Percentiles rank a stretch among this genome's conserved stretches.
Conservation (phyloP, 2,329 filamentous ascomycete species). For the Phaeosphaeriaceae sp. region DNA sequence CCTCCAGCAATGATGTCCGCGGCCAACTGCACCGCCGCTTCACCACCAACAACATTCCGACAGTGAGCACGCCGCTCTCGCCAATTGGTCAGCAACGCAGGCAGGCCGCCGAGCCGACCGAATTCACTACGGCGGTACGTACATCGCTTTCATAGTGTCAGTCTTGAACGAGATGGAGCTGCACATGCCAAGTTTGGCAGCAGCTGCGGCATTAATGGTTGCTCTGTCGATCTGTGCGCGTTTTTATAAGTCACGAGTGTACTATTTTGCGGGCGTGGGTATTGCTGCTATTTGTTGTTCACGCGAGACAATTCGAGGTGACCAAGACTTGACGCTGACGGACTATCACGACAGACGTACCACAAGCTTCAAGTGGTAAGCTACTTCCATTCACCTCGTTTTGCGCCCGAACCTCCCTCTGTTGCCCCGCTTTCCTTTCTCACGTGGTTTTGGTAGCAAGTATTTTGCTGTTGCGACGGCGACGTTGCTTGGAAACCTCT, state of each 20-base stretch:
- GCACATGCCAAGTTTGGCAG: neutral
- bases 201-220: neutral
- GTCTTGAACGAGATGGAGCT: constrained; percentile 4
- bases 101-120: constrained; percentile 61
- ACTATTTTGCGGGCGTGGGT: neutral
- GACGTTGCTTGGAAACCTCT: constrained; percentile 12
- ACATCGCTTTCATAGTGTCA: constrained; percentile 24
- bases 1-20: constrained; percentile 71
- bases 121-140: constrained; percentile 61
- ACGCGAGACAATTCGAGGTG: constrained; percentile 17
- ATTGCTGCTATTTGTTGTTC: neutral
- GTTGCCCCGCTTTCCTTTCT: constrained; percentile 9
- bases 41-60: constrained; percentile 85
- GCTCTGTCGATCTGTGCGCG: too few species aligned
- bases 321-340: constrained; percentile 37
- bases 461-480: constrained; percentile 11
- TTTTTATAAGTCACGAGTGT: neutral
- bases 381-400: constrained; percentile 32
- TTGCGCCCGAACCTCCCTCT: constrained; percentile 11
- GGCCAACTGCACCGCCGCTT: constrained; percentile 86
- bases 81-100: constrained; percentile 63
- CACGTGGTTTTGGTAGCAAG: constrained; percentile 18
- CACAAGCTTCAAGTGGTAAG: constrained; percentile 81
- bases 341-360: constrained; percentile 59
- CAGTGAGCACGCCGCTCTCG: constrained; percentile 73